Base-by-base conservation (phyloP, 2,329 filamentous ascomycete genomes). In the Epichloe sp. region DNA sequence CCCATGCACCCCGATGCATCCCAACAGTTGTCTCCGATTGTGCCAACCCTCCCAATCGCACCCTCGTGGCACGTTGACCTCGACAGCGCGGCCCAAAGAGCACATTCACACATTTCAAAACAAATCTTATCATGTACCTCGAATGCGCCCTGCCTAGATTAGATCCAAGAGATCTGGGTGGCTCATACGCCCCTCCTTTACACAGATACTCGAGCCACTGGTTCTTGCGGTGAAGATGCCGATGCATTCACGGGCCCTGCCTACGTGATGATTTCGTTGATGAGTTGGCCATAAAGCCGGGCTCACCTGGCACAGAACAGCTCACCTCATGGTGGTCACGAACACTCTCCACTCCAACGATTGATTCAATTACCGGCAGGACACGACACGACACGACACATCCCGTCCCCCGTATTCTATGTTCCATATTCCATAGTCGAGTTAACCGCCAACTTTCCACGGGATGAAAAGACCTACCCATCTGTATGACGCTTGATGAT, bases 1-100 rank as follows among this genome's bases (percentile, higher is more conserved):
- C 53, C 55, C 21, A 35, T 53, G 36, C 49, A 51, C 34, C 42
- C 44, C 47, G 31, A 49, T 43, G 47, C 47, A 49, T 37, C 47
- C 47, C 38, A 31, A 36, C 21, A 23, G 47, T 23, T n/a, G 36
- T n/a, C 36, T 6, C 36, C 36, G 5, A 38, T 26, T 26, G 26
- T 26, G 7, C 26, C 26, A 26, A 8, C 26, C 14, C 0, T 43
- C 43, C n/a, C 43, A 44, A n/a, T 44, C 14, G 43, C n/a, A 31
- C 43, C 43, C 43, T 44, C 43, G 43, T 44, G 43, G 23, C 21
- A 45, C 26, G 43, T 43, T 6, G 10, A 21, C 17, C 17, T 19
- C 19, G 41, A 43, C 19, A 21, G 41, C 19, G 41, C 19, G 41
- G 41, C 41, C 19, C 41, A 43, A 43, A 19, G 41, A 43, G 19